Evolutionary conservation across 2,329 filamentous ascomycete genomes (phyloP), one percentile per base, ranked within the genome.

Genomic region (Raffaelea albimanens): DNA sequence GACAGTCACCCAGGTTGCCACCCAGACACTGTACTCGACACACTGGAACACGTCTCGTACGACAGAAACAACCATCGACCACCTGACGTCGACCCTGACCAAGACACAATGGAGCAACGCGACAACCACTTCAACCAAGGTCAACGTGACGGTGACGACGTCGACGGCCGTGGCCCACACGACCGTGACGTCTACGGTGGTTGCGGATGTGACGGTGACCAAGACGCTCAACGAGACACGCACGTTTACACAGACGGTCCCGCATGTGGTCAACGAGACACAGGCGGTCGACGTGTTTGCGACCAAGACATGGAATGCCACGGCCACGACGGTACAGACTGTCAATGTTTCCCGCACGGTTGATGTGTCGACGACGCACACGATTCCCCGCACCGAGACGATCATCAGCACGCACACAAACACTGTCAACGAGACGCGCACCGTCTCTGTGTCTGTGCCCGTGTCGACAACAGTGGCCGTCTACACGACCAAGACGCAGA

Each of bases 341-440:
- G n/a, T 19, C 4, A 14, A 40, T 19, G 16, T 21, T 11, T 18
- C 38, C n/a, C 4, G 5, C 4, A 40, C 38, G n/a, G 10, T 20
- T 7, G 18, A 40, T 20, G 5, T 19, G n/a, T 20, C n/a, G 8
- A 5, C 19, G 7, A 29, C 25, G 13, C 7, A 7, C 7, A 29
- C 25, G 7, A 13, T 29, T 29, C 25, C 25, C 13, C 25, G 25
- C 13, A 29, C 25, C 13, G 13, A 29, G 13, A 29, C 25, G 7
- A 13, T 29, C 13, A 13, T 29, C 25, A 29, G 25, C n/a, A 40
- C 38, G 9, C 38, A 40, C 19, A 40, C 38, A 16, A 19, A 40
- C n/a, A 40, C 38, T 4, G 5, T 40, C 38, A 20, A 49, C n/a
- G 40, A 39, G 21, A 49, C 47, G 19, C 47, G 40, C 16, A 49